Conservation (phyloP, 1,284 basidiomycete species). For the Bondarzewia mesenterica region DNA sequence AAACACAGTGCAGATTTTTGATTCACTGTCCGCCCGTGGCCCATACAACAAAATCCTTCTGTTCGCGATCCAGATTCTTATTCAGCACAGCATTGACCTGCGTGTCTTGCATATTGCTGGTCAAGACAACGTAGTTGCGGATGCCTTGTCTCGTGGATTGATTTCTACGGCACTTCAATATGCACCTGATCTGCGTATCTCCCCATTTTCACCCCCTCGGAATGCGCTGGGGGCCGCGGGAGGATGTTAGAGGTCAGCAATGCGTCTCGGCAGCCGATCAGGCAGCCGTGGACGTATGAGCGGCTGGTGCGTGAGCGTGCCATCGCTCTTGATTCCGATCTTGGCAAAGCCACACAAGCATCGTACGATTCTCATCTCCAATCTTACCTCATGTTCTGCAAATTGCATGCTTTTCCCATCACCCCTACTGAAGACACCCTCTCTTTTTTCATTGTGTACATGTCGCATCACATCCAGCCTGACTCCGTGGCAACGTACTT, state of each 20-base stretch:
- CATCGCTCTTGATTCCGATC: constrained; percentile 22
- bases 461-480: constrained; percentile 30
- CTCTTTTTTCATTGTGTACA: constrained; percentile 28
- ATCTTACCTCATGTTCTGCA: constrained; percentile 31
- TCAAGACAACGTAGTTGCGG: constrained; percentile 15
- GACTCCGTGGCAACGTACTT: constrained; percentile 30
- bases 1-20: constrained; percentile 28
- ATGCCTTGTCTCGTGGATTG: constrained; percentile 17
- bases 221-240: constrained; percentile 18
- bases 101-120: constrained; percentile 22
- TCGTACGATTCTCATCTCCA: constrained; percentile 28
- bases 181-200: constrained; percentile 16
- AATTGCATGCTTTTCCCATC: constrained; percentile 22
- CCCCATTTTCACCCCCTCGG: constrained; percentile 16
- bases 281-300: constrained; percentile 24
- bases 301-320: constrained; percentile 23
- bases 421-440: constrained; percentile 27
- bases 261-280: constrained; percentile 18
- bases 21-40: constrained; percentile 17
- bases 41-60: constrained; percentile 25
- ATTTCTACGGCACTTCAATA: constrained; percentile 9
- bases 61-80: constrained; percentile 15
- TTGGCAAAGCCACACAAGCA: constrained; percentile 20
- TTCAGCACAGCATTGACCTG: constrained; percentile 14
- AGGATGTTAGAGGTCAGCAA: constrained; percentile 15